Evolutionary conservation across 1,284 basidiomycete species (phyloP), one percentile per base, ranked within the genome.

Genomic region (Ustilago hordei): DNA sequence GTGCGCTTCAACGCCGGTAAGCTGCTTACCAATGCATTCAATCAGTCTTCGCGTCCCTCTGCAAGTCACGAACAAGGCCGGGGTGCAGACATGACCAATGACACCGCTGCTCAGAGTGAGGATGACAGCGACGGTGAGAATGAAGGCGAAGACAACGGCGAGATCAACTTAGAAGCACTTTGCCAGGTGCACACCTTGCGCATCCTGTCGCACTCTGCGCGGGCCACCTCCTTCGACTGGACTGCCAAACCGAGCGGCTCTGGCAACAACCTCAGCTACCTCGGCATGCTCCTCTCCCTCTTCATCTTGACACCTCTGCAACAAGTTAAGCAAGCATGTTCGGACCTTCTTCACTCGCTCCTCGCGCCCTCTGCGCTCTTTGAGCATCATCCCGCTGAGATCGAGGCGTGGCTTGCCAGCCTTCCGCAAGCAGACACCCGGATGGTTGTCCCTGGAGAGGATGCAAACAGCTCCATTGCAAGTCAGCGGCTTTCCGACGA

Each of bases 1-100:
- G 90, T 91, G 8, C 89, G 91, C 54, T 95, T 95, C 82, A 95
- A 98, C 84, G 90, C 92, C 19, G 93, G 93, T 13, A 94, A 94
- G 82, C 86, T 95, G 35, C 87, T 95, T 23, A 88, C 89, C 57
- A 90, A 88, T 59, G 88, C 90, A 54, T 87, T 88, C 35, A 69
- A 82, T 28, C 62, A 53, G 15, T 28, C 71, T 5, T 55, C 62
- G 3, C 50, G 43, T 17, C 5, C 50, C 8, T n/a, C 38, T 4
- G 11, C 34, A 0, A 19, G 19, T 34, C 12, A 39, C 19, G 8
- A 55, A 8, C 13, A 19, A 31, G 48, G 48, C 19, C 53, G 36
- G 34, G 64, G 62, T 28, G 41, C 35, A 23, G 50, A 53, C 13
- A 57, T 55, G 55, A 35, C 31, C 13, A 50, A 56, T 11, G 35